Conservation (phyloP, 371 early-diverging fungal genomes). For the Coemansia sp. region DNA sequence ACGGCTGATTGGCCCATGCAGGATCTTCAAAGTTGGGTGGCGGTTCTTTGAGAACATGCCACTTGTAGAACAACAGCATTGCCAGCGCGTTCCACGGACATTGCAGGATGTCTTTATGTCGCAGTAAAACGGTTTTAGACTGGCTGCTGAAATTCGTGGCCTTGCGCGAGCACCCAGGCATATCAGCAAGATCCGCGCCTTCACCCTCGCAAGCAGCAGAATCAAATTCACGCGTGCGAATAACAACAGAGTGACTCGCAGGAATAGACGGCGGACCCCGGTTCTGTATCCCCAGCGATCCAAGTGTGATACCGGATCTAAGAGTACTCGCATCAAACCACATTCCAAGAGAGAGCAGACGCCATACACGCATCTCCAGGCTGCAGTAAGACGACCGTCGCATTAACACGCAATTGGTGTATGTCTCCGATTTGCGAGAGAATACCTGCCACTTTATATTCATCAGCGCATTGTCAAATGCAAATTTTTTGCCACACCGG, state of each 20-base stretch:
- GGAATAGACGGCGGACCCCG: constrained; percentile 3
- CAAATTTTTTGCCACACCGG: not conserved
- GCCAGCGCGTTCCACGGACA: constrained; percentile 51
- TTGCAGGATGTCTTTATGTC: constrained; percentile 21
- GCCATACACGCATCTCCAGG: constrained; percentile 45
- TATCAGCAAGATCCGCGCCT: not conserved
- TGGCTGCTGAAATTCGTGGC: not conserved
- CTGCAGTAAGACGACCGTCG: constrained; percentile 45
- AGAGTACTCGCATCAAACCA: constrained; percentile 37
- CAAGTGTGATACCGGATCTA: constrained; percentile 25
- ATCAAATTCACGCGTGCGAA: not conserved
- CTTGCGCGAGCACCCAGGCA: not conserved
- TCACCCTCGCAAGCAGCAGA: not conserved
- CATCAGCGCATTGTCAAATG: constrained; percentile 7
- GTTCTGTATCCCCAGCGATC: constrained; percentile 20
- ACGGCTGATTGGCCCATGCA: constrained; percentile 24
- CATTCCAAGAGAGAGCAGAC: constrained; percentile 24
- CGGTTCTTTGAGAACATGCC: constrained; percentile 43
- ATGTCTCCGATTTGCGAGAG: constrained; percentile 17
- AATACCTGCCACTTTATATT: constrained; percentile 27
- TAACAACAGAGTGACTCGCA: not conserved
- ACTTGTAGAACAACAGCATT: constrained; percentile 38
- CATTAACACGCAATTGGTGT: constrained; percentile 31
- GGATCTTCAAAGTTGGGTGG: constrained; percentile 35
- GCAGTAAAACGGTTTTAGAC: constrained; percentile 20